Evolutionary conservation across 306 rosid species (phyloP).

Genomic region (Sesbania bispinosa): DNA sequence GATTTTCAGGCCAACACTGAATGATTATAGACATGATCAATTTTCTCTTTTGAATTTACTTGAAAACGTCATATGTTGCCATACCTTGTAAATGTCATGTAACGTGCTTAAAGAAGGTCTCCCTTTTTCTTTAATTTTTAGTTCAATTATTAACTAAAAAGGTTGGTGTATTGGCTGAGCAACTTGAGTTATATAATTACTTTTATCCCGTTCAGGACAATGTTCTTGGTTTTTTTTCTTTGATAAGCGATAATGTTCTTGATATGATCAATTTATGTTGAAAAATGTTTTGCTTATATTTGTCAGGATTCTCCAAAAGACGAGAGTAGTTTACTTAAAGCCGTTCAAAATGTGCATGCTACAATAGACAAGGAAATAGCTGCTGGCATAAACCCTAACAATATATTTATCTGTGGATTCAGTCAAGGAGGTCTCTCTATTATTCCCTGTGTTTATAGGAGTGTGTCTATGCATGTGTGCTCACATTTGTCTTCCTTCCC

Average conservation of each 20-base stretch:
- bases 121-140: neutral
- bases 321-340: constrained; percentile 64
- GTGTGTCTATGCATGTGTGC: neutral
- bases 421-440: constrained; percentile 82
- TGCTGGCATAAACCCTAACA: constrained; percentile 68
- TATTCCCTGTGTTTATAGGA: neutral
- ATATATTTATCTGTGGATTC: constrained; percentile 84
- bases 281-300: neutral
- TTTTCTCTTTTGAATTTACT: neutral
- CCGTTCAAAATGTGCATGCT: constrained; percentile 75
- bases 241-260: constrained; percentile 11
- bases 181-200: neutral
- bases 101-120: neutral
- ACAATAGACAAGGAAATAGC: constrained; percentile 81
- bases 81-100: neutral
- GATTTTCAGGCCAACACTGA: neutral
- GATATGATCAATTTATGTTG: constrained; percentile 6
- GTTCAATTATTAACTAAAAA: neutral
- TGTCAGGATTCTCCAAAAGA: constrained; percentile 71
- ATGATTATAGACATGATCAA: neutral
- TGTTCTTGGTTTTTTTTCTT: too few species aligned
- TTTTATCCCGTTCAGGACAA: constrained; percentile 8
- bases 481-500: neutral
- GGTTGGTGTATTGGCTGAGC: constrained; percentile 1
- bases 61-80: neutral